Base-by-base conservation (phyloP, 345 rosid species). In the Theobroma cacao region DNA sequence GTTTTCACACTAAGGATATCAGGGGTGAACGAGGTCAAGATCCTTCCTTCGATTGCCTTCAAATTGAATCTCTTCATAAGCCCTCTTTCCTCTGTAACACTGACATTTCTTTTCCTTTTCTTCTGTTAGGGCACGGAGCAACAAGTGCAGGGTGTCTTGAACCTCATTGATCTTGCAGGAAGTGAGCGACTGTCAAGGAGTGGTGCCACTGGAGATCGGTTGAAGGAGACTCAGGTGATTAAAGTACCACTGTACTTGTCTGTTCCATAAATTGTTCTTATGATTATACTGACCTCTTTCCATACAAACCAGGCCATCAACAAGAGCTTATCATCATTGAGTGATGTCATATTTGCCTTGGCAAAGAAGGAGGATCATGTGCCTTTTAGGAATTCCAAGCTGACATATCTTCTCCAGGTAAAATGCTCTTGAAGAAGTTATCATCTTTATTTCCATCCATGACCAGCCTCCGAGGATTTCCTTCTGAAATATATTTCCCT, bases 351-450 rank as follows among this genome's bases (percentile, higher is more conserved):
- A 77, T 94, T 94, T 68, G 93, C 98, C 65, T 64, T 96, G 82
- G 95, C 98, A 45, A 96, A 89, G 90, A 96, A 94, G 82, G 99
- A 96, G 20, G 97, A 93, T 55, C 98, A 97, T 71, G 94, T 97
- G 77, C 98, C 98, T 22, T 97, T 90, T 61, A 87, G 99, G 85
- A 92, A 96, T 83, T 96, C 98, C 0, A 96, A 93, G 87, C 60
- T 96, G 60, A 96, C 99, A 2, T 90, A 94, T 77, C 93, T 96
- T 74, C 94, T 96, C 56, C 99, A 93, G 98, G 99, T 94, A 82
- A 74, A 68, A 24, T 15, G 22, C 38, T 26, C 36, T 45, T 15
- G 55, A 94, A 85, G 82, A 94, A 93, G 77, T 80, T 92, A 43
- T 92, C 97, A 26, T 87, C 85, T n/a, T 24, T n/a, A 67, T 67